A percentile compares a stretch with the other conserved stretches of the same genome.
These are phyloP conservation scores for Neofusicoccum umdonicola DNA, from an alignment of 2,329 filamentous ascomycete genomes.

Conservation along the genomic window DNA sequence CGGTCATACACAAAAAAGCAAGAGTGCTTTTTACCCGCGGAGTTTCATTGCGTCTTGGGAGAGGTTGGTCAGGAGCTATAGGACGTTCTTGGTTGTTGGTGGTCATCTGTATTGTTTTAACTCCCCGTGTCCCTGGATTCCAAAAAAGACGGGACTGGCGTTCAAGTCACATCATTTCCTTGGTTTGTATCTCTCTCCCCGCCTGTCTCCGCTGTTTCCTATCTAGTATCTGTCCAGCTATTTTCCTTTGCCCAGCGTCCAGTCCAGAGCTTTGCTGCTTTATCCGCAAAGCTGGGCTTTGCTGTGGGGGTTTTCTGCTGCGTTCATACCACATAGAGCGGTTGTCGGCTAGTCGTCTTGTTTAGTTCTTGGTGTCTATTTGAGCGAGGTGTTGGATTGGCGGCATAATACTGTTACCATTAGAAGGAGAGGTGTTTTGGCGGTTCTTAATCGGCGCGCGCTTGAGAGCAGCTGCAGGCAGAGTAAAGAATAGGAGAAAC, in stretches of 20 bases:
- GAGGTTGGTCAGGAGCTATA: slow-evolving; percentile 3
- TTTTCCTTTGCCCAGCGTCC: background rate
- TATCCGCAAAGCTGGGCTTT: slow-evolving; percentile 7
- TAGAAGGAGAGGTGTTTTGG: background rate
- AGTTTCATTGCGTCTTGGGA: slow-evolving; percentile 5
- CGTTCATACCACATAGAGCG: slow-evolving; percentile 7
- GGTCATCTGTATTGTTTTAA: background rate
- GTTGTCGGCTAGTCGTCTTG: background rate
- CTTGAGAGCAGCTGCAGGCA: background rate
- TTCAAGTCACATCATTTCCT: background rate
- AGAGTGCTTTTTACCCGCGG: slow-evolving; percentile 5
- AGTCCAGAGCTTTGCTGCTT: background rate
- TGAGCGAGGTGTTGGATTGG: background rate
- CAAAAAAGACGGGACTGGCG: slow-evolving; percentile 14
- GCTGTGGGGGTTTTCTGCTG: background rate
- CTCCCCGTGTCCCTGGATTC: background rate
- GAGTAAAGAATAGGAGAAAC: slow-evolving; percentile 5
- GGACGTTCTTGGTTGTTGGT: background rate
- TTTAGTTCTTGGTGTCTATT: background rate
- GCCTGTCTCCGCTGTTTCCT: background rate
- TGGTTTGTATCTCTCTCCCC: background rate
- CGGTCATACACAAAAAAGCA: slow-evolving; percentile 14
- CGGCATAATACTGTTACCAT: background rate
- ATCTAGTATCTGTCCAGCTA: background rate
- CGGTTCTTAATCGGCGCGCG: background rate